These are phyloP conservation scores for Collariella sp. DNA, from an alignment of 495 filamentous ascomycete species.

Conservation along the genomic window DNA sequence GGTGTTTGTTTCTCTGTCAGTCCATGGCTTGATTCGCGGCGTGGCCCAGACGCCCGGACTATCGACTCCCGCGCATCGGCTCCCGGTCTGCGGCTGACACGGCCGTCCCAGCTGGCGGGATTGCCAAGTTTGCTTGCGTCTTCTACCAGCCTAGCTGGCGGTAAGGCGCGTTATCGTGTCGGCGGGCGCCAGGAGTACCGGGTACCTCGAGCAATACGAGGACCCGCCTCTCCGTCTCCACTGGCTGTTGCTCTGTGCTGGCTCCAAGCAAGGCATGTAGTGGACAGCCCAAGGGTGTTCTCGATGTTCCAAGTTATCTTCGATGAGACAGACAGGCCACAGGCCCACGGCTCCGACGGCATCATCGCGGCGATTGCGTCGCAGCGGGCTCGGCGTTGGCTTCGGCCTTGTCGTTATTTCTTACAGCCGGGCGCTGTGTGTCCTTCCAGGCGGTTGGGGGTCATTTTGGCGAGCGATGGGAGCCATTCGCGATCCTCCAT, in stretches of 20 bases:
- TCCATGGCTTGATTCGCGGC: background rate
- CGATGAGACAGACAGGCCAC: too few relatives aligned
- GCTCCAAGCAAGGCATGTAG: constrained; percentile 10
- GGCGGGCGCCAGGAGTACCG: background rate
- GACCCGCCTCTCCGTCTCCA: constrained; percentile 7
- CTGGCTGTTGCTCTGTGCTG: constrained; percentile 5
- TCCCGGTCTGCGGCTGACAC: background rate
- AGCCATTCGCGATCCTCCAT: too few relatives aligned
- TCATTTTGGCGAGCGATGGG: too few relatives aligned
- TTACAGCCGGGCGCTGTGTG: too few relatives aligned
- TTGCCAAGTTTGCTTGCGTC: constrained; percentile 1
- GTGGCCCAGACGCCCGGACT: background rate
- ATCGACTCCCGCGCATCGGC: background rate
- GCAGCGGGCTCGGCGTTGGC: background rate
- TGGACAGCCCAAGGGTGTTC: background rate
- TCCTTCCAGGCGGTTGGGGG: too few relatives aligned
- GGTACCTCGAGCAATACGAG: constrained; percentile 12
- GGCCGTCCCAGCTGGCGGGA: background rate
- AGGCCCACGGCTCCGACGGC: background rate
- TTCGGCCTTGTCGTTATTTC: background rate
- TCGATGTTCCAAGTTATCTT: too few relatives aligned
- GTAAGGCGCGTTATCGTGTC: constrained; percentile 1
- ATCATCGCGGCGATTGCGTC: background rate
- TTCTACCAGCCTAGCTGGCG: constrained; percentile 4
- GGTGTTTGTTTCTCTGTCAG: too few relatives aligned